Percentiles rank a stretch among this genome's conserved stretches.
Evolutionary conservation across 768 basidiomycete species (phyloP).

Genomic region (Suillus alpinus): DNA sequence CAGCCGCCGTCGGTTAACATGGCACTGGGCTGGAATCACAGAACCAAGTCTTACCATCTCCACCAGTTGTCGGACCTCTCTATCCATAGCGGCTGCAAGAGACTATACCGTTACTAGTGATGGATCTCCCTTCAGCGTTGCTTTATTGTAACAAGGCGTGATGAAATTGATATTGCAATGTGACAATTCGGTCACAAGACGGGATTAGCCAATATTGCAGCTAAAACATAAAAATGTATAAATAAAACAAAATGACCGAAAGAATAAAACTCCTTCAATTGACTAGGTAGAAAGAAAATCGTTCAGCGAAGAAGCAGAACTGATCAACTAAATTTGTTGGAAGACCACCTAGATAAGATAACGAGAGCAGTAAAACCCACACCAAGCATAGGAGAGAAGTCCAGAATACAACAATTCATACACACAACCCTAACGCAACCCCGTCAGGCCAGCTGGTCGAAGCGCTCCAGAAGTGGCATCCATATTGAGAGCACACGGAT

Average conservation of each 20-base stretch:
- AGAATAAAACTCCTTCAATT: constrained; percentile 4
- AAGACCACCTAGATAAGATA: constrained; percentile 2
- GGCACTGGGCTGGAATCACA: neutral
- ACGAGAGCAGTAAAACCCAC: constrained; percentile 10
- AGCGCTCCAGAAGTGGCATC: constrained; percentile 9
- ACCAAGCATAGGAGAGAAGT: constrained; percentile 13
- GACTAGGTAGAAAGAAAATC: constrained; percentile 4
- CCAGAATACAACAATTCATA: constrained; percentile 27
- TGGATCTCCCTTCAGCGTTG: constrained; percentile 14
- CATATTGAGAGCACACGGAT: constrained; percentile 1
- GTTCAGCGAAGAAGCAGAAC: constrained; percentile 6
- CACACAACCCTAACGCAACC: constrained; percentile 16
- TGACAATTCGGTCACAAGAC: constrained; percentile 1
- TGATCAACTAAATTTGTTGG: constrained; percentile 4
- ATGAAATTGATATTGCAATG: neutral
- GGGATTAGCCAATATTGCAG: neutral
- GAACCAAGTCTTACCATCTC: constrained; percentile 44
- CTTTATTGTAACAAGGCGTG: constrained; percentile 5
- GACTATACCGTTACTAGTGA: neutral
- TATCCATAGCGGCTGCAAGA: constrained; percentile 40
- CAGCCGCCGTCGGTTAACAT: neutral
- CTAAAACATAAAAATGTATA: constrained; percentile 15
- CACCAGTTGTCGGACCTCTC: constrained; percentile 57
- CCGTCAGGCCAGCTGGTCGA: constrained; percentile 28
- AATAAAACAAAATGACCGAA: constrained; percentile 10